A percentile compares a stretch with the other conserved stretches of the same genome.
Evolutionary conservation across 2,329 filamentous ascomycete genomes (phyloP).

Genomic region (Penicillium sp.): DNA sequence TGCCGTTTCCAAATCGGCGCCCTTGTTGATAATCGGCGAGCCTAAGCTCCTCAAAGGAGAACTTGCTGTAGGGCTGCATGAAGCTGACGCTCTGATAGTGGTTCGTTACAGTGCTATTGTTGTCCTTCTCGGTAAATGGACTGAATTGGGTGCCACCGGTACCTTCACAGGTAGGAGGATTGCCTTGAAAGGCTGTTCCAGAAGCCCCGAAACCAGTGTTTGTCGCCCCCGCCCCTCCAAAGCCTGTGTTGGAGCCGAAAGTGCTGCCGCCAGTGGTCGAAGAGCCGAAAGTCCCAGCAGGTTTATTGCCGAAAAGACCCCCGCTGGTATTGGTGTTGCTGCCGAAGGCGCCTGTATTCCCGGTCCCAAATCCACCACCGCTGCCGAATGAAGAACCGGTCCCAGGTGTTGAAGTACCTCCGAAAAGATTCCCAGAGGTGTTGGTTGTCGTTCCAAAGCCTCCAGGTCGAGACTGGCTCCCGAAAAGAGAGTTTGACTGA

Average conservation of each 20-base stretch:
- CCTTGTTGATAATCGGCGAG: conserved; percentile 86
- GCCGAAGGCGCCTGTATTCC: conserved; percentile 28
- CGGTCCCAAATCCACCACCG: conserved; percentile 20
- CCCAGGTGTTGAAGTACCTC: conserved; percentile 24
- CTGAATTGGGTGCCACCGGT: conserved; percentile 48
- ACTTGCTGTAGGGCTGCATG: conserved; percentile 65
- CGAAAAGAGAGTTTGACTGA: conserved; percentile 38
- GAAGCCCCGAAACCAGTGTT: conserved; percentile 37
- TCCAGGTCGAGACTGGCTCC: conserved; percentile 31
- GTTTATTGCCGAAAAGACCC: conserved; percentile 40
- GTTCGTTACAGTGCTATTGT: conserved; percentile 38
- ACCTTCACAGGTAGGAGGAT: conserved; percentile 43
- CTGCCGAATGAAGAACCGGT: conserved; percentile 18
- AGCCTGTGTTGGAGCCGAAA: conserved; percentile 31
- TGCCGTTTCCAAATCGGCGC: conserved; percentile 75
- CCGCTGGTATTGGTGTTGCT: conserved; percentile 28
- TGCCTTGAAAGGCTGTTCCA: conserved; percentile 44
- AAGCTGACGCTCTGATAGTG: conserved; percentile 51
- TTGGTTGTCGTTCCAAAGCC: conserved; percentile 34
- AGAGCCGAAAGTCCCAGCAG: conserved; percentile 9
- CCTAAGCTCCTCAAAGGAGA: conserved; percentile 78
- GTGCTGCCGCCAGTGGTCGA: conserved; percentile 12
- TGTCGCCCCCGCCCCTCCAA: conserved; percentile 22
- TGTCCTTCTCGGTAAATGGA: conserved; percentile 47
- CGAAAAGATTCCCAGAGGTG: conserved; percentile 35